phyloP scores from a whole-genome alignment of 805 yeast species.

The Ogataea zsoltii region DNA sequence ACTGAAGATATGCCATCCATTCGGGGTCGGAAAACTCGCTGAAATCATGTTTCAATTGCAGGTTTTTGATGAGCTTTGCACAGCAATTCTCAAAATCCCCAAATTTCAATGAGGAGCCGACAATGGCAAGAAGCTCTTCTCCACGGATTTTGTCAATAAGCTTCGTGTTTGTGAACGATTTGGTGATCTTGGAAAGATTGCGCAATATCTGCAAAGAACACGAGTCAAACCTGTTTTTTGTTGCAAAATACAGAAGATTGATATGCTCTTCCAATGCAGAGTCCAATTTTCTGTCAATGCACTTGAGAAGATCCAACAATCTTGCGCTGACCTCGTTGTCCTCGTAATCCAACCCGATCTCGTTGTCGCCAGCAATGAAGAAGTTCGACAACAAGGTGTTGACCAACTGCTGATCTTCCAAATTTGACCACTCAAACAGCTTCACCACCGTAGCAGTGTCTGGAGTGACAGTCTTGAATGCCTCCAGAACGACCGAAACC shows the following conservation, averaged over 20 bases:
- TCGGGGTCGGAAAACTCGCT: slow-evolving; percentile 22
- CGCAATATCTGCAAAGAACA: slow-evolving; percentile 22
- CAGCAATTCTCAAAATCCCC: slow-evolving; percentile 18
- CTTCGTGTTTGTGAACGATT: slow-evolving; percentile 1
- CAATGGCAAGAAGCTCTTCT: slow-evolving; percentile 31
- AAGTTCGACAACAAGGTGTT: slow-evolving; percentile 22
- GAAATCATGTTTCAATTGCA: slow-evolving; percentile 12
- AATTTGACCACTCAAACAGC: slow-evolving; percentile 22
- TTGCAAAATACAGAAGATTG: slow-evolving; percentile 32
- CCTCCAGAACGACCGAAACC: slow-evolving; percentile 32
- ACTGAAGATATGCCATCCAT: slow-evolving; percentile 29
- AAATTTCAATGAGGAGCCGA: slow-evolving; percentile 27
- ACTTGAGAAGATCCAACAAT: slow-evolving; percentile 19
- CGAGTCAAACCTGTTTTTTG: slow-evolving; percentile 29
- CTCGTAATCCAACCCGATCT: slow-evolving; percentile 29
- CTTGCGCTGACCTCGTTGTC: slow-evolving; percentile 27
- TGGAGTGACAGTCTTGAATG: slow-evolving; percentile 29
- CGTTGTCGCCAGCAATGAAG: slow-evolving; percentile 32
- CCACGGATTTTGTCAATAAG: slow-evolving; percentile 17
- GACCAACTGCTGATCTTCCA: slow-evolving; percentile 11
- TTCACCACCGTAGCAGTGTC: slow-evolving; percentile 29
- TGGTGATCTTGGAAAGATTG: slow-evolving; percentile 20
- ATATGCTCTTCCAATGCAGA: slow-evolving; percentile 28
- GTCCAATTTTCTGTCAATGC: slow-evolving; percentile 18
- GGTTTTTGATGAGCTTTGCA: slow-evolving; percentile 15